Base-by-base conservation (phyloP, 805 yeast genomes). In the Kodamaea neixiangensis region DNA sequence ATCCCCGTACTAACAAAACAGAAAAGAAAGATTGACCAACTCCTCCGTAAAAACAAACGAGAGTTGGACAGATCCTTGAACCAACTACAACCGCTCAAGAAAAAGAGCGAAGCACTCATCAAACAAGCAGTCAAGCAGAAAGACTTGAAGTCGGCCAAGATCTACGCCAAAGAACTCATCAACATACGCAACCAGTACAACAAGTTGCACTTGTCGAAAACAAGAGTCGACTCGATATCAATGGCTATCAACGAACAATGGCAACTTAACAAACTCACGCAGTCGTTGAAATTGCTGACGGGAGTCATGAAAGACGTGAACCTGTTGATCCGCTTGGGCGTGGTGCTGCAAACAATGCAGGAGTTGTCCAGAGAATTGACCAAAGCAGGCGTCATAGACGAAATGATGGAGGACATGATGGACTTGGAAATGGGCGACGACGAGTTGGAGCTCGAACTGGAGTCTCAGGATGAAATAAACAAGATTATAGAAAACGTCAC, bases 241-340 rank as follows among this genome's bases (percentile, higher is more conserved):
- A 82, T 93, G 89, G 90, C 96, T 59, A 81, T 93, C 34, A 90
- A 89, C 58, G 98, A 93, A 68, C 94, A 93, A 46, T 92, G 91
- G 73, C 89, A 90, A 47, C 78, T 92, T 82, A 79, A 84, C 53
- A 89, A 88, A 60, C 68, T 94, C 40, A 90, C 91, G 41, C 88
- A 90, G 20, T 87, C 92, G 37, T 81, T 94, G 82, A 83, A 83
- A 46, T 72, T 84, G 50, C 85, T 91, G 50, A 82, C 98, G 0
- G 82, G 77, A 2, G 81, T 94, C 15, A 92, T 94, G 97, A 82
- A 78, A 62, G 97, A 93, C 51, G 94, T 94, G 49, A 92, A 90
- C 64, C 78, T 79, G 42, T 73, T 94, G 61, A 86, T 92, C 1
- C 77, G 78, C 54, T 64, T 94, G 48, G 97, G 98, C 0, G 91